Evolutionary conservation across 1,139 yeast genomes (phyloP).

Genomic region (Pichia sp.): DNA sequence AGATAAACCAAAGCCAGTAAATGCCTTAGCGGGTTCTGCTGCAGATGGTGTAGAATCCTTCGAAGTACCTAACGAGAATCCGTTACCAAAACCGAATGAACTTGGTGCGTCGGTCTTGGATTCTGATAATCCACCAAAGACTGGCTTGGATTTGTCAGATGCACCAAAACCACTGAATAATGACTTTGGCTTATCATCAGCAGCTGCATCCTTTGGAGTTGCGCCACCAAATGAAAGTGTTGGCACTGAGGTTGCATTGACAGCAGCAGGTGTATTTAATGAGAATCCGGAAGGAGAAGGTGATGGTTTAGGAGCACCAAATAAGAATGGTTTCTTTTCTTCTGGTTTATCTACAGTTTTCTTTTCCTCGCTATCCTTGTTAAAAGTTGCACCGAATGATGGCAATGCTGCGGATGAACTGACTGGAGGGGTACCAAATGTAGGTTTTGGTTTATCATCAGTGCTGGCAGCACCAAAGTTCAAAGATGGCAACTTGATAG

Average conservation of each 20-base stretch:
- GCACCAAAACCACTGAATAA: neutral
- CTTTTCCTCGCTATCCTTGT: too few relatives aligned
- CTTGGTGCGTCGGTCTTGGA: neutral
- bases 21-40: too few relatives aligned
- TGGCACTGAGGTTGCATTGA: constrained; percentile 2
- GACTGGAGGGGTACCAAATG: neutral
- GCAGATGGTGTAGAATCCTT: too few relatives aligned
- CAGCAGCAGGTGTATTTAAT: neutral
- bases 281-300: neutral
- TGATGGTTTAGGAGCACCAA: neutral
- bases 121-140: neutral
- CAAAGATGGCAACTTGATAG: neutral
- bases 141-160: neutral
- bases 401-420: too few relatives aligned
- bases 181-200: constrained; percentile 2
- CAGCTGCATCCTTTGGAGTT: neutral
- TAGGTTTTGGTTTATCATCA: neutral
- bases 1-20: too few relatives aligned
- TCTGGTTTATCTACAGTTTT: neutral
- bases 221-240: neutral
- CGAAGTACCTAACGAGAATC: too few relatives aligned
- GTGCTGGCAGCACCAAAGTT: neutral
- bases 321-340: neutral
- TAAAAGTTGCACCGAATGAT: too few relatives aligned
- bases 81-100: too few relatives aligned